Evolutionary conservation across 2,329 filamentous ascomycete species (phyloP).

Genomic region (Diaporthe ampelina): DNA sequence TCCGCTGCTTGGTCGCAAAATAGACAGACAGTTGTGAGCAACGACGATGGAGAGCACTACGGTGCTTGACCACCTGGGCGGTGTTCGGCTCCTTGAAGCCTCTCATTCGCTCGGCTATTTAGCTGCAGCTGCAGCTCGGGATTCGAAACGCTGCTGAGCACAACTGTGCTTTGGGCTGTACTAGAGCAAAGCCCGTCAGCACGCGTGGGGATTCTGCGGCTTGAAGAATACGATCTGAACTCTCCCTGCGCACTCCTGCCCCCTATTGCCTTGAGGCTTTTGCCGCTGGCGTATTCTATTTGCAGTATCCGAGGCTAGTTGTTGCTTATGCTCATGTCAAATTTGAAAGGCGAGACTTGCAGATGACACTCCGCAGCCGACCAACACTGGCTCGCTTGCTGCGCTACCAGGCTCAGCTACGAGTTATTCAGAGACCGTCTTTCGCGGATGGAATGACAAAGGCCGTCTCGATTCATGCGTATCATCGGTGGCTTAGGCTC

Average conservation of each 20-base stretch:
- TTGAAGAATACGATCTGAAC: background rate
- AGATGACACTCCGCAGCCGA: no score
- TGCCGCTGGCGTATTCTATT: no score
- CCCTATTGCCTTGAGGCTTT: no score
- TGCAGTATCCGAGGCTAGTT: no score
- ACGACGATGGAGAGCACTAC: background rate
- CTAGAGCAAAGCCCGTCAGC: background rate
- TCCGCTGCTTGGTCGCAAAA: background rate
- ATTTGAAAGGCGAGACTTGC: no score
- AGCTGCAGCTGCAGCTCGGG: constrained; percentile 4
- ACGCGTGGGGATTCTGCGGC: background rate
- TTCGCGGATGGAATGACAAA: no score
- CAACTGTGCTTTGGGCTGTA: constrained; percentile 9
- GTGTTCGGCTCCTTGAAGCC: background rate
- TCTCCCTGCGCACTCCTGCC: background rate
- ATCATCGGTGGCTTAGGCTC: no score
- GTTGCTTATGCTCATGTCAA: no score
- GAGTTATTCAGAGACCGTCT: no score
- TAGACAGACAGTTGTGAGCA: background rate
- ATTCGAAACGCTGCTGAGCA: background rate
- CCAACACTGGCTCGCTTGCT: no score
- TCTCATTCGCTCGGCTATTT: background rate
- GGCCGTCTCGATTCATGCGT: no score
- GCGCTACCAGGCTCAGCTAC: no score
- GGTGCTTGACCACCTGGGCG: background rate